Conservation (phyloP, 169 alveolate species). For the Eimeria praecox region DNA sequence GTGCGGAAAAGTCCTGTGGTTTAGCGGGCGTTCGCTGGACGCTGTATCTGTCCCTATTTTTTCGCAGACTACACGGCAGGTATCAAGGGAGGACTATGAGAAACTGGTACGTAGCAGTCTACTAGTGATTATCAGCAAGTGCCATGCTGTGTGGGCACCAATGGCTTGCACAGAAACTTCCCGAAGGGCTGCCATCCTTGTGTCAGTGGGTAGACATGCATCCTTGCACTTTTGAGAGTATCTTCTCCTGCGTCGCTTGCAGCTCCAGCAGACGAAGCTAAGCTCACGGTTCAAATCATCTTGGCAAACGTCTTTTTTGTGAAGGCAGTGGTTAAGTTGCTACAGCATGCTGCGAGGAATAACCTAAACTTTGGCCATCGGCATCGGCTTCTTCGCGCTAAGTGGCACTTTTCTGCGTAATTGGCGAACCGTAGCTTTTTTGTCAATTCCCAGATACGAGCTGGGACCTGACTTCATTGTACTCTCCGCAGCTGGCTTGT, state of each 20-base stretch:
- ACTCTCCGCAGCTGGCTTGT: background rate
- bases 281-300: slow-evolving; percentile 63
- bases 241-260: slow-evolving; percentile 5
- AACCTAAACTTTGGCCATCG: background rate
- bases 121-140: background rate
- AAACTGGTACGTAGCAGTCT: slow-evolving; percentile 43
- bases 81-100: slow-evolving; percentile 49
- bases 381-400: background rate
- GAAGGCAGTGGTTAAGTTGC: background rate
- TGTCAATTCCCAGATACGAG: background rate
- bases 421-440: background rate
- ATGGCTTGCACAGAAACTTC: background rate
- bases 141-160: background rate
- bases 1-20: background rate
- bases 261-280: slow-evolving; percentile 50
- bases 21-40: background rate
- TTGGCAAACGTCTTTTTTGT: slow-evolving; percentile 64
- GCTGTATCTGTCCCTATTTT: background rate
- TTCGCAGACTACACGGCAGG: slow-evolving; percentile 17
- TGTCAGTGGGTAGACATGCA: background rate
- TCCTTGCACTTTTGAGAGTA: background rate
- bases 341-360: background rate
- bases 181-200: background rate
- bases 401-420: background rate
- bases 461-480: background rate